A percentile compares a stretch with the other conserved stretches of the same genome.
Evolutionary conservation across 495 filamentous ascomycete genomes (phyloP).

Genomic region (Penicillium lagena): DNA sequence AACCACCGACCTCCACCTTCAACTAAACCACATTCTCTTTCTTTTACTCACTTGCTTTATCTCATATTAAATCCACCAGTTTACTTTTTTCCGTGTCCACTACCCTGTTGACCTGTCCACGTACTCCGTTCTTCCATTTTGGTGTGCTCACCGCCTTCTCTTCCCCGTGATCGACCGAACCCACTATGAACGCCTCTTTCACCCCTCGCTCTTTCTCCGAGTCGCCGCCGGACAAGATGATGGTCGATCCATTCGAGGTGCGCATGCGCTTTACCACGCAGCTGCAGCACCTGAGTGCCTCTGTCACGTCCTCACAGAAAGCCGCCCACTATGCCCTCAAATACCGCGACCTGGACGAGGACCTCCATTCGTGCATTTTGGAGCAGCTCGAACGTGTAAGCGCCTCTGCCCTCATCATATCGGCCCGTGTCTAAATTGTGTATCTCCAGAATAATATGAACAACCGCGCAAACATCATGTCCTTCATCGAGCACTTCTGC

Average conservation of each 20-base stretch:
- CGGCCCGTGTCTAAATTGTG: background rate
- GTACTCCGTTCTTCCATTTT: too few species aligned
- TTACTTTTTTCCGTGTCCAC: too few species aligned
- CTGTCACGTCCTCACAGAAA: slow-evolving; percentile 80
- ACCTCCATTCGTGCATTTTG: slow-evolving; percentile 92
- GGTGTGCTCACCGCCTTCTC: too few species aligned
- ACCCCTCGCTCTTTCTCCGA: background rate
- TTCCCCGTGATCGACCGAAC: background rate
- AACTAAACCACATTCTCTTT: too few species aligned
- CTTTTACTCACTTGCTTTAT: too few species aligned
- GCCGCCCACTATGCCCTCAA: slow-evolving; percentile 92
- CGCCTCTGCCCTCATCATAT: slow-evolving; percentile 1
- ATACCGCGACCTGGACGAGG: slow-evolving; percentile 87
- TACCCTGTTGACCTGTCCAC: too few species aligned
- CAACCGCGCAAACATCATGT: slow-evolving; percentile 96
- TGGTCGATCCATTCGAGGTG: slow-evolving; percentile 96
- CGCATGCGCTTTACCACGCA: slow-evolving; percentile 92
- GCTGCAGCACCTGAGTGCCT: slow-evolving; percentile 83
- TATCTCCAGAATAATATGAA: slow-evolving; percentile 80
- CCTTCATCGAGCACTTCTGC: slow-evolving; percentile 93
- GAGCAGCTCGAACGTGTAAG: slow-evolving; percentile 84
- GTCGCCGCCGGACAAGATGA: slow-evolving; percentile 26
- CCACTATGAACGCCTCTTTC: background rate
- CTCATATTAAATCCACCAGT: too few species aligned
- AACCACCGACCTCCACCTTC: too few species aligned